Base-by-base conservation (phyloP, 495 filamentous ascomycete species). In the Trichoderma reesei region DNA sequence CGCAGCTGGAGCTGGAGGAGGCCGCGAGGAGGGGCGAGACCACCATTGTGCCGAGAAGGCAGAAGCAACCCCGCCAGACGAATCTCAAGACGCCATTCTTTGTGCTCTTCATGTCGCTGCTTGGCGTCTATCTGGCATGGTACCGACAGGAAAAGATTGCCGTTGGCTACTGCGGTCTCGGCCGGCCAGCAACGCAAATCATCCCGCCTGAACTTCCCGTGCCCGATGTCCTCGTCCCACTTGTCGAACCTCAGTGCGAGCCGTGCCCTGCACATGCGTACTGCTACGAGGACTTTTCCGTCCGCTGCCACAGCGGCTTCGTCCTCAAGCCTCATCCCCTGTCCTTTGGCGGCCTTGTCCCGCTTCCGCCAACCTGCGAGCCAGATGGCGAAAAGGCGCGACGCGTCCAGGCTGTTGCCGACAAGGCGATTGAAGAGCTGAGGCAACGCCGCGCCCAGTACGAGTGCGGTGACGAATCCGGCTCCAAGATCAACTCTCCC, bases 91-190 rank as follows among this genome's bases (percentile, higher is more conserved):
- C 81, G 5, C 83, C 89, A 9, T 76, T 92, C 9, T 88, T 83
- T 77, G 76, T 89, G 13, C 80, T 95, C 5, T 67, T 89, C 14
- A 66, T 88, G 0, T 83, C 85, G 0, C 72, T 95, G 5, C 66
- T 95, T 34, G 81, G 79, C 33, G 86, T 88, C 5, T 91, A 94
- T 66, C 89, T 80, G 33, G 81, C 81, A 44, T 93, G 91, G 84
- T 98, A 90, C 82, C 83, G 95, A 61, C 89, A 92, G 65, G 95
- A 98, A 74, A 97, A 98, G 81, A 75, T 95, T 13, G 90, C 90
- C 42, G 90, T 96, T 48, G 94, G 94, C 34, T 98, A 93, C 73
- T 98, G 94, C 73, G 93, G 92, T 31, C 84, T 94, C 67, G 94
- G 92, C 18, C 82, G 85, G 65, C 78, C 84, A 41, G 84, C 77